Evolutionary conservation across 495 filamentous ascomycete genomes (phyloP).

Genomic region (Aspergillus ostianus): DNA sequence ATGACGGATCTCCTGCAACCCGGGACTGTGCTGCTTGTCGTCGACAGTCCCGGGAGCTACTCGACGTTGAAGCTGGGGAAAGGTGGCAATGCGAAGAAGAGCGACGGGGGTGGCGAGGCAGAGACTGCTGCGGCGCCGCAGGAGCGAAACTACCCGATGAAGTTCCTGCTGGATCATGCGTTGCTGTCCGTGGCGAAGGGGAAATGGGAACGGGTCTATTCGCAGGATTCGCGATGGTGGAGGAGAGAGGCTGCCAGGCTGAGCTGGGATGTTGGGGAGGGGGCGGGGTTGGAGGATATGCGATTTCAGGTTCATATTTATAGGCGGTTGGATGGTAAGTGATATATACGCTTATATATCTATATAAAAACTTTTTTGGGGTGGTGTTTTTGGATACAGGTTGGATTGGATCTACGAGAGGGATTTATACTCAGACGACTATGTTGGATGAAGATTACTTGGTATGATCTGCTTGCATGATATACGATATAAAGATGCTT

Average conservation of each 20-base stretch:
- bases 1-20: constrained; percentile 54
- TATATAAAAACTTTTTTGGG: background rate
- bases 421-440: background rate
- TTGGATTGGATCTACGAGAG: constrained; percentile 1
- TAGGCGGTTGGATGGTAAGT: constrained; percentile 30
- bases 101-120: constrained; percentile 2
- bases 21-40: constrained; percentile 73
- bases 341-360: background rate
- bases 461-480: background rate
- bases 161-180: constrained; percentile 84
- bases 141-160: constrained; percentile 84
- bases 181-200: constrained; percentile 54
- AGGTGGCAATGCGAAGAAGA: constrained; percentile 6
- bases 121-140: constrained; percentile 23
- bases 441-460: background rate
- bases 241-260: constrained; percentile 61
- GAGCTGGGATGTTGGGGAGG: constrained; percentile 70
- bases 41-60: constrained; percentile 92
- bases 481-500: background rate
- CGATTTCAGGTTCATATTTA: constrained; percentile 90
- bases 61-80: constrained; percentile 69
- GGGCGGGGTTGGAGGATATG: constrained; percentile 78
- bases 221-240: constrained; percentile 82
- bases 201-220: constrained; percentile 69
- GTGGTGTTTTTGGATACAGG: background rate